Evolutionary conservation across 1,284 basidiomycete genomes (phyloP).

Genomic region (Melanopsichium pennsylvanicum): DNA sequence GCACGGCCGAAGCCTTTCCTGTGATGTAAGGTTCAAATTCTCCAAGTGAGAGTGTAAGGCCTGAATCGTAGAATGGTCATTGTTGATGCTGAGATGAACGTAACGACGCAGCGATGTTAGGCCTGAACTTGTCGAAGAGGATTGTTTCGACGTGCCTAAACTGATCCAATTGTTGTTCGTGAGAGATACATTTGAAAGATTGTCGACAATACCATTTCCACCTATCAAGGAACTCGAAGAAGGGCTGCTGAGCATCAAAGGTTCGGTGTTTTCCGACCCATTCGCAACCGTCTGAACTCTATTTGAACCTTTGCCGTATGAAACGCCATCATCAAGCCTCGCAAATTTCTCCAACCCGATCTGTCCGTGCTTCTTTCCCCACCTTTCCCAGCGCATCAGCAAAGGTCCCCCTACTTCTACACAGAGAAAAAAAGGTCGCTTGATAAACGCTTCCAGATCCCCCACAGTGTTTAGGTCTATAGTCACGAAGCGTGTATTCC

Average conservation of each 20-base stretch:
- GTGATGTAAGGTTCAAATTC: slow-evolving; percentile 76
- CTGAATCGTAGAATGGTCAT: slow-evolving; percentile 72
- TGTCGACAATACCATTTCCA: slow-evolving; percentile 24
- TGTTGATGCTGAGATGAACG: slow-evolving; percentile 75
- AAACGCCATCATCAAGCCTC: slow-evolving; percentile 46
- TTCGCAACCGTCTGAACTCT: not conserved
- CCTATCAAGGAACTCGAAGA: slow-evolving; percentile 17
- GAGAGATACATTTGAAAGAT: slow-evolving; percentile 4
- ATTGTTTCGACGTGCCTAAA: too few relatives aligned
- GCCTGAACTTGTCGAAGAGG: not conserved
- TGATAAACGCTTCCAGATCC: slow-evolving; percentile 77
- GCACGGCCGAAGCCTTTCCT: slow-evolving; percentile 75
- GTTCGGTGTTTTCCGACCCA: not conserved
- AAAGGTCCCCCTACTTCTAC: slow-evolving; percentile 86
- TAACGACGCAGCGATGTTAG: slow-evolving; percentile 25
- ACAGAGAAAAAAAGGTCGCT: slow-evolving; percentile 89
- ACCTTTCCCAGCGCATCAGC: slow-evolving; percentile 64
- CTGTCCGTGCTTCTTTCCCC: slow-evolving; percentile 3
- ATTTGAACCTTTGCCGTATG: not conserved
- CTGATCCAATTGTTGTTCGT: not conserved
- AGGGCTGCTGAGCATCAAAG: too few relatives aligned
- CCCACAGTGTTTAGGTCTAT: slow-evolving; percentile 72
- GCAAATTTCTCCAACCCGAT: slow-evolving; percentile 57
- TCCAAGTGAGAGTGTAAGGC: slow-evolving; percentile 75
- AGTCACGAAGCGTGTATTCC: slow-evolving; percentile 83